phyloP scores from a whole-genome alignment of 1,139 yeast genomes.

The Lodderomyces theae region DNA sequence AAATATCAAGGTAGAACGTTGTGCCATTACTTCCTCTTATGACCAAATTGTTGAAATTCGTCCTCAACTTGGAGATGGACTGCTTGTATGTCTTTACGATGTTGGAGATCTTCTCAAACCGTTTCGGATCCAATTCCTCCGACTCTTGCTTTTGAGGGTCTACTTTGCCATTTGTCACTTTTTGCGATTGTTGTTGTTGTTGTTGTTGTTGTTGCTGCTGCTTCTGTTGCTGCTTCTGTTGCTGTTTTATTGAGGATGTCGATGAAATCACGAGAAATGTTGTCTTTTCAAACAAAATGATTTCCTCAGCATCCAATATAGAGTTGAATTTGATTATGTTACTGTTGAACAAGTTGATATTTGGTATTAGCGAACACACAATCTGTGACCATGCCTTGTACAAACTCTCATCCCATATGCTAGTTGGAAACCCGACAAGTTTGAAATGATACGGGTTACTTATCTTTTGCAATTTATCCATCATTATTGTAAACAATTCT shows the following conservation, averaged over 20 bases:
- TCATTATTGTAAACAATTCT: constrained; percentile 78
- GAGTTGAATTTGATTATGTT: constrained; percentile 73
- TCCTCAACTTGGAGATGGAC: constrained; percentile 82
- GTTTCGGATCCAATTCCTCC: constrained; percentile 68
- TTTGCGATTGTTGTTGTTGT: constrained; percentile 11
- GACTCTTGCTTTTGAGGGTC: constrained; percentile 5
- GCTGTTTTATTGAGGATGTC: constrained; percentile 45
- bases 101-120: constrained; percentile 92
- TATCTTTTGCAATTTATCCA: constrained; percentile 74
- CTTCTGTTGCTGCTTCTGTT: constrained; percentile 14
- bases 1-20: constrained; percentile 63
- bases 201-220: too few relatives aligned
- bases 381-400: constrained; percentile 97
- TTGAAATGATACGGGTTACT: constrained; percentile 77
- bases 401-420: constrained; percentile 96
- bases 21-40: constrained; percentile 71
- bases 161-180: constrained; percentile 7
- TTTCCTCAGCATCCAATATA: constrained; percentile 83
- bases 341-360: constrained; percentile 76
- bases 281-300: constrained; percentile 87
- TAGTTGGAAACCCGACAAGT: constrained; percentile 88
- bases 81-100: constrained; percentile 94
- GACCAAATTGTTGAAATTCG: constrained; percentile 76
- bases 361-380: constrained; percentile 92
- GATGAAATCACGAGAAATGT: constrained; percentile 89